Evolutionary conservation across 352 stramenopile genomes (phyloP), one percentile per base, ranked within the genome.

Genomic region (Pythium grandisporangium): DNA sequence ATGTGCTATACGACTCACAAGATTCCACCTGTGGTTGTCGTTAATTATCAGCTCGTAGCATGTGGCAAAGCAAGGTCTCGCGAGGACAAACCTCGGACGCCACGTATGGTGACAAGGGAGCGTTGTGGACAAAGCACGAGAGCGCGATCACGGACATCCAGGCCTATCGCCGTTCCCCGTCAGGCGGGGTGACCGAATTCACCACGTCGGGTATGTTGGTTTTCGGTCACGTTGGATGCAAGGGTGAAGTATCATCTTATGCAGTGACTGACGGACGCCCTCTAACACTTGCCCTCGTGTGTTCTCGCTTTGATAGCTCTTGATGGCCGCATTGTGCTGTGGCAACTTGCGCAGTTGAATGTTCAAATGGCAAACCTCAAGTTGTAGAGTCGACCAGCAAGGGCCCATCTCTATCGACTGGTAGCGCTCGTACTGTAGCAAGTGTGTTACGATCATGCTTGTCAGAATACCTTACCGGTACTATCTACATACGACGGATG

Each of bases 51-150:
- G 76, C 76, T 44, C 66, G 71, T 27, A 85, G 73, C 45, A 73
- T 89, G 51, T 93, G 82, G 58, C 72, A 89, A 41, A 91, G 77
- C 61, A 93, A 91, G 44, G 80, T 93, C 36, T 76, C 61, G 34
- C 75, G 80, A 30, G 80, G 80, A 3, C 80, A 93, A 45, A 86
- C 77, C 16, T 86, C 77, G 26, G 77, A 89, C 42, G 80, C 80
- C 10, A 93, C 80, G 35, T 51, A 80, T 40, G 74, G 66, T 35
- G 80, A 93, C 51, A 89, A 87, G 53, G 77, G 76, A 19, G 60
- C 70, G 20, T 42, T 93, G 27, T 93, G 80, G 80, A 93, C 82
- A 58, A 93, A 93, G 62, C 80, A 93, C 56, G 63, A 86, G 47
- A 88, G 73, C 41, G 77, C 82, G 20, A 88, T 93, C 45, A 91